Evolutionary conservation across 2,329 filamentous ascomycete genomes (phyloP).

Genomic region (Fusarium sp.): DNA sequence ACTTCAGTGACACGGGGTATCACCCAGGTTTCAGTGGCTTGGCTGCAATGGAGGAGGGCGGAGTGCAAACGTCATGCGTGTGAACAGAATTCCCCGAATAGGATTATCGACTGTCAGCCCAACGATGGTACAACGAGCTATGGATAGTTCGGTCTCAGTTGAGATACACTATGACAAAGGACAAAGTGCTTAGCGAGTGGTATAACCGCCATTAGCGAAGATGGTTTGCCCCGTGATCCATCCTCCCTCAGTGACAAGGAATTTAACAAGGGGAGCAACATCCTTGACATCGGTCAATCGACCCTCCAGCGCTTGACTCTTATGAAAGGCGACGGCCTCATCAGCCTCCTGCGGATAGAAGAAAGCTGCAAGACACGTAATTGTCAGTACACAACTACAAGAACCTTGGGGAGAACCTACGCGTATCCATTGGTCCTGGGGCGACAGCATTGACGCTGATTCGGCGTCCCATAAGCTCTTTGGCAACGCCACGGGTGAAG

Average conservation of each 20-base stretch:
- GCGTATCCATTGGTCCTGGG: not conserved
- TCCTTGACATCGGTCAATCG: not conserved
- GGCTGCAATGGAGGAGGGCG: too few species aligned
- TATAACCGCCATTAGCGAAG: not conserved
- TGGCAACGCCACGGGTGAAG: not conserved
- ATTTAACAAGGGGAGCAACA: not conserved
- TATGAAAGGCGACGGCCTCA: not conserved
- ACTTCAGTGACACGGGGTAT: too few species aligned
- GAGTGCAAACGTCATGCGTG: not conserved
- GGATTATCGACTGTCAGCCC: not conserved
- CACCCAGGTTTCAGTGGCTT: too few species aligned
- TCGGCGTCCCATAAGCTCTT: not conserved
- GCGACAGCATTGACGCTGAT: not conserved
- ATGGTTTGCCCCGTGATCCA: not conserved
- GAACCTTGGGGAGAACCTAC: fast-evolving
- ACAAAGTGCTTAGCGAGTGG: not conserved
- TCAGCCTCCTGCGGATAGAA: not conserved
- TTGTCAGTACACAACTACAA: fast-evolving
- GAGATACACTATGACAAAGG: fast-evolving
- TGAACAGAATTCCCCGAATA: not conserved
- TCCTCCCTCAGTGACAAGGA: not conserved
- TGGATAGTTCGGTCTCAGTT: not conserved
- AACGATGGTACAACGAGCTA: fast-evolving
- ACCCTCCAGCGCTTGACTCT: not conserved
- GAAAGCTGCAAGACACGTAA: fast-evolving